phyloP scores from a whole-genome alignment of 805 yeast species.

The Candida silvatica region DNA sequence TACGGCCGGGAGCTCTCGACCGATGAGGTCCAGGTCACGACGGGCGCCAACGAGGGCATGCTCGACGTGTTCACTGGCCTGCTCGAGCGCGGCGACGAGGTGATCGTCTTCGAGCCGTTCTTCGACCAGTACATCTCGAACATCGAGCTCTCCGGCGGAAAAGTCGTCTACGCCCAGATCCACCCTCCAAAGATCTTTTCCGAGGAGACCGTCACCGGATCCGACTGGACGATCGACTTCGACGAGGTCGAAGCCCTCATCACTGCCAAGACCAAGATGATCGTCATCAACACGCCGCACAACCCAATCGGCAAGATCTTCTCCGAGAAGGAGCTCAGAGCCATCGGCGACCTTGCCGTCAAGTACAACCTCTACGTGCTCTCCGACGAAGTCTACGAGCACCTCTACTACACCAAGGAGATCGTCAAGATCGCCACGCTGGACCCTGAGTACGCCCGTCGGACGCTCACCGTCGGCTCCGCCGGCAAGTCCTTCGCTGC shows the following conservation, averaged over 20 bases:
- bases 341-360: constrained; percentile 77
- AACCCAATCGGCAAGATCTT: constrained; percentile 94
- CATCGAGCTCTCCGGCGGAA: constrained; percentile 90
- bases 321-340: constrained; percentile 60
- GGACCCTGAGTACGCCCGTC: constrained; percentile 65
- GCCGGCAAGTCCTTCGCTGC: constrained; percentile 99
- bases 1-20: constrained; percentile 50
- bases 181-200: constrained; percentile 74
- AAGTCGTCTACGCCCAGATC: constrained; percentile 77
- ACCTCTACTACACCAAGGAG: constrained; percentile 55
- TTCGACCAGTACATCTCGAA: constrained; percentile 96
- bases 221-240: constrained; percentile 84
- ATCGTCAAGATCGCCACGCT: constrained; percentile 84
- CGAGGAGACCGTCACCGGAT: constrained; percentile 57
- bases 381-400: constrained; percentile 94
- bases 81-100: constrained; percentile 85
- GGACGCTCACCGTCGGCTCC: constrained; percentile 88
- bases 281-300: constrained; percentile 90
- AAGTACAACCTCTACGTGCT: constrained; percentile 75
- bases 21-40: constrained; percentile 69
- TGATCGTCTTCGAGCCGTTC: constrained; percentile 92
- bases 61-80: constrained; percentile 78
- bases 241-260: constrained; percentile 67
- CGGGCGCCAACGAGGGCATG: constrained; percentile 98
- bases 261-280: constrained; percentile 68